Percentiles rank a stretch among this genome's conserved stretches.
Conservation (phyloP, 1,139 yeast species). For the Entelexis paramagnoliae region DNA sequence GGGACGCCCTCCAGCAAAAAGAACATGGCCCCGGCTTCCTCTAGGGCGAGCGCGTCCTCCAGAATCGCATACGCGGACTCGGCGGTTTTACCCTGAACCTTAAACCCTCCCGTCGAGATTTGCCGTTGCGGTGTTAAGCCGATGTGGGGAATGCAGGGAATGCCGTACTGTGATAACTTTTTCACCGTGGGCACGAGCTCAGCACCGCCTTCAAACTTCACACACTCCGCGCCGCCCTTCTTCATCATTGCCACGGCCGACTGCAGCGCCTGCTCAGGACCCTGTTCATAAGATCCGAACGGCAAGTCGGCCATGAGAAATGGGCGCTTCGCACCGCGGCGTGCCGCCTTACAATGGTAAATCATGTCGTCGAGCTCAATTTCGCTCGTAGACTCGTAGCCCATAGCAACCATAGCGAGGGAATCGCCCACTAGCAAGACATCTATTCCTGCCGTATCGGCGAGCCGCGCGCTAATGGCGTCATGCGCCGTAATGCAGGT, state of each 20-base stretch:
- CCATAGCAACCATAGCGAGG: constrained; percentile 81
- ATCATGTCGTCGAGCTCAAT: constrained; percentile 67
- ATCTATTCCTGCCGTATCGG: constrained; percentile 61
- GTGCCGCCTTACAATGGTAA: constrained; percentile 64
- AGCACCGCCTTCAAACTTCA: constrained; percentile 80
- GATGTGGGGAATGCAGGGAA: constrained; percentile 85
- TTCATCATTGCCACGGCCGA: constrained; percentile 54
- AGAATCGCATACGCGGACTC: constrained; percentile 49
- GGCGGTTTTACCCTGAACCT: constrained; percentile 63
- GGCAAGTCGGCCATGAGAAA: constrained; percentile 82
- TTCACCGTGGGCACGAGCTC: constrained; percentile 44
- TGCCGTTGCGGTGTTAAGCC: constrained; percentile 89
- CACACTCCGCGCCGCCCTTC: constrained; percentile 58
- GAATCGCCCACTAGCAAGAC: constrained; percentile 82
- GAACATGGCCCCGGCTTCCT: constrained; percentile 67
- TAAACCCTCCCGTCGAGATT: constrained; percentile 73
- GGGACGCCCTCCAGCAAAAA: constrained; percentile 84
- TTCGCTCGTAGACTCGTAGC: constrained; percentile 68
- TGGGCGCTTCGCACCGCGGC: constrained; percentile 56
- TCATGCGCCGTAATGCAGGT: constrained; percentile 83
- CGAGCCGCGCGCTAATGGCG: constrained; percentile 62
- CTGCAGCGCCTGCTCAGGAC: constrained; percentile 52
- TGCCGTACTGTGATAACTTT: constrained; percentile 53
- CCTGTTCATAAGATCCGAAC: constrained; percentile 70
- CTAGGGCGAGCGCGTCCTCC: constrained; percentile 59